A percentile compares a stretch with the other conserved stretches of the same genome.
These are phyloP conservation scores for Boletus sp. DNA, from an alignment of 768 basidiomycete species.

Conservation along the genomic window DNA sequence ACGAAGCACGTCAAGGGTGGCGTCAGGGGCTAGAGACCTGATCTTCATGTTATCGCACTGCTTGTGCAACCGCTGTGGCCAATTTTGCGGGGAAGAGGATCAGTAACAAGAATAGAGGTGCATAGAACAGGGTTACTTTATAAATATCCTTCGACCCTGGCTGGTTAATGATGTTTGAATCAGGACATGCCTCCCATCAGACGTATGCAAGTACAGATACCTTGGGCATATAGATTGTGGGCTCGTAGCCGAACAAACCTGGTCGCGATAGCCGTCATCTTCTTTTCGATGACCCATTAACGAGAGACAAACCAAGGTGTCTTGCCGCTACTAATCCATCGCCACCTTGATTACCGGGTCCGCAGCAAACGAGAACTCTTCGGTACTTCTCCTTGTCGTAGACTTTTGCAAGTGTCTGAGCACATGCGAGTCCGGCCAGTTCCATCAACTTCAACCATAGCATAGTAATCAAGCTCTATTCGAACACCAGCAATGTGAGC, in stretches of 20 bases:
- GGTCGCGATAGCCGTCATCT: neutral
- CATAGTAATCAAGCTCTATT: neutral
- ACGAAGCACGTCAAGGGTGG: slow-evolving; percentile 43
- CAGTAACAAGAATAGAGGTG: neutral
- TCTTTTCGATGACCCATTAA: neutral
- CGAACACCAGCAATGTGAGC: neutral
- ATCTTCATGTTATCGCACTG: slow-evolving; percentile 92
- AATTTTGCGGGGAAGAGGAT: neutral
- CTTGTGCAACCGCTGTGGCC: slow-evolving; percentile 62
- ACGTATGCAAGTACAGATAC: slow-evolving; percentile 33
- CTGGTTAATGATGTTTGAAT: slow-evolving; percentile 35
- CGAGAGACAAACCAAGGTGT: slow-evolving; percentile 67
- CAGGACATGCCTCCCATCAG: neutral
- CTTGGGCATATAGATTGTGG: slow-evolving; percentile 93
- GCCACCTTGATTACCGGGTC: slow-evolving; percentile 96
- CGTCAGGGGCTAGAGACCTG: slow-evolving; percentile 55
- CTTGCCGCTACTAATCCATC: slow-evolving; percentile 96
- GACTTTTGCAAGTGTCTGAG: slow-evolving; percentile 77
- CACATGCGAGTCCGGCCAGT: slow-evolving; percentile 91
- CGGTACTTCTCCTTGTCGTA: slow-evolving; percentile 67
- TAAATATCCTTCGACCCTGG: slow-evolving; percentile 94
- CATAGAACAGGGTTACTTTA: slow-evolving; percentile 42
- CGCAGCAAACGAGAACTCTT: slow-evolving; percentile 90
- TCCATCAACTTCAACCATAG: slow-evolving; percentile 78
- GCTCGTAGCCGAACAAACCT: slow-evolving; percentile 92